Percentiles rank a stretch among this genome's conserved stretches.
phyloP scores from a whole-genome alignment of 441 rosid genomes.

The Mallotus japonicus region DNA sequence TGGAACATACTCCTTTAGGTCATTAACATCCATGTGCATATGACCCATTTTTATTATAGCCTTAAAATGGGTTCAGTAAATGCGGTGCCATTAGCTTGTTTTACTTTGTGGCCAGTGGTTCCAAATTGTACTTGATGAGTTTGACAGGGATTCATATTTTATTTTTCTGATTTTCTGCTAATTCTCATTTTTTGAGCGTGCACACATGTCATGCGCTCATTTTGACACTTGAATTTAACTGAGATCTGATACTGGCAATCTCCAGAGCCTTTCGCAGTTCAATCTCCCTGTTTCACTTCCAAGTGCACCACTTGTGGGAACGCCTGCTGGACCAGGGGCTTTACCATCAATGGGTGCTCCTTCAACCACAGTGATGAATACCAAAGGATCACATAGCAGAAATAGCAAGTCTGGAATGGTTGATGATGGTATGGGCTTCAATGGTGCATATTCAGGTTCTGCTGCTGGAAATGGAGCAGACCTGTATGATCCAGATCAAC shows the following conservation, averaged over 20 bases:
- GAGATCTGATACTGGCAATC: constrained; percentile 24
- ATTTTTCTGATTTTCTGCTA: background rate
- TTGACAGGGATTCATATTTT: background rate
- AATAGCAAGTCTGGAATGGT: constrained; percentile 54
- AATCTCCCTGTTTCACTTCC: constrained; percentile 95
- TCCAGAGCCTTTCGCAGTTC: constrained; percentile 98
- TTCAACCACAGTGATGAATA: constrained; percentile 47
- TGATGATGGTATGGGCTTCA: constrained; percentile 60
- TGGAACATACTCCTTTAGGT: constrained; percentile 3
- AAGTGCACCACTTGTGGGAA: constrained; percentile 63
- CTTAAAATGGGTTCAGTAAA: constrained; percentile 15
- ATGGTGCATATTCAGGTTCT: constrained; percentile 53
- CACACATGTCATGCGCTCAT: background rate
- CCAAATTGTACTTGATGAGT: background rate
- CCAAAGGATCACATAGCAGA: constrained; percentile 58
- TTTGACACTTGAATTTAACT: constrained; percentile 5
- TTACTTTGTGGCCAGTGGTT: background rate
- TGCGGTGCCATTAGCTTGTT: background rate
- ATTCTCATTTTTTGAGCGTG: background rate
- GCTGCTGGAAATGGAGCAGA: constrained; percentile 59
- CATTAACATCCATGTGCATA: constrained; percentile 11
- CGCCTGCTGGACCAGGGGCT: constrained; percentile 58
- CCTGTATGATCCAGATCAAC: constrained; percentile 99
- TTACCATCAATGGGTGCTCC: constrained; percentile 52
- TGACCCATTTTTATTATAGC: constrained; percentile 4